These are phyloP conservation scores for Solanum virginianum DNA, from an alignment of 257 asterid species.

Conservation along the genomic window DNA sequence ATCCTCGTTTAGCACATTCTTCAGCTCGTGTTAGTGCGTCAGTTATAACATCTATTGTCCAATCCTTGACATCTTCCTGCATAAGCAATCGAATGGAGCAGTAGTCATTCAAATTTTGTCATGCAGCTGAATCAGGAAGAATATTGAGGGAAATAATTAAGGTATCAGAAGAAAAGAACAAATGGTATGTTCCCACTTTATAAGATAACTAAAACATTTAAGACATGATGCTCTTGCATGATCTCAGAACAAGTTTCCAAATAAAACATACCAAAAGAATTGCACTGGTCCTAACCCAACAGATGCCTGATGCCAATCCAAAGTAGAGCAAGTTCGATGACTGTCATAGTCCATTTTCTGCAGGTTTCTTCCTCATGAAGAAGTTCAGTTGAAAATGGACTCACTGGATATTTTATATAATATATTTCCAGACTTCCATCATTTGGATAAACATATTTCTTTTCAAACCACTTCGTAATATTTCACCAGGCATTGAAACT, in stretches of 20 bases:
- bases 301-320: not conserved
- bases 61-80: conserved; percentile 85
- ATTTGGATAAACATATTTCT: not conserved
- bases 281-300: not conserved
- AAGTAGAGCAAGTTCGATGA: not conserved
- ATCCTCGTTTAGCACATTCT: conserved; percentile 54
- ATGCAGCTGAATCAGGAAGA: not conserved
- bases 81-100: not conserved
- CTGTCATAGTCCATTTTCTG: not conserved
- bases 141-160: not conserved
- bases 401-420: not conserved
- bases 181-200: not conserved
- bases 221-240: not conserved
- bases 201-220: not conserved
- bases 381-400: not conserved
- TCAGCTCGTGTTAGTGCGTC: conserved; percentile 77
- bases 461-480: not conserved
- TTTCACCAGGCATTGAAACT: not conserved
- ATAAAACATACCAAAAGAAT: not conserved
- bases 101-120: not conserved
- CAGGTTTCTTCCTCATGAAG: not conserved
- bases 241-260: not conserved
- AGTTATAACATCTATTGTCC: conserved; percentile 68
- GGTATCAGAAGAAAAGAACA: not conserved
- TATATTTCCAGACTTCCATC: not conserved